Conservation (phyloP, 768 basidiomycete species). For the Glaciozyma martinii region DNA sequence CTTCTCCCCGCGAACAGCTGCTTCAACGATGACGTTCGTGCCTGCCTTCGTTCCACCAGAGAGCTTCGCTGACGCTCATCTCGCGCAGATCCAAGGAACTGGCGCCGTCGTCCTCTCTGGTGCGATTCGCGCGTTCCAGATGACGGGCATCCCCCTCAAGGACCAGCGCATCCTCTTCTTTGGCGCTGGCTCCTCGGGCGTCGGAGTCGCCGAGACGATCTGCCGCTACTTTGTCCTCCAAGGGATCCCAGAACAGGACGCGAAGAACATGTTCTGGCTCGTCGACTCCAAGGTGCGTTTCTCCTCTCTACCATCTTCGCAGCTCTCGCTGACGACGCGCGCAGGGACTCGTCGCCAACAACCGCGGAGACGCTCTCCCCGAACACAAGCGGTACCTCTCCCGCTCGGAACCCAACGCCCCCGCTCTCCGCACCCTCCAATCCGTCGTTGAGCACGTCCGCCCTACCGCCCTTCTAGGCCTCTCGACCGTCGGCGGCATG, state of each 20-base stretch:
- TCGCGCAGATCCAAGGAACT: constrained; percentile 60
- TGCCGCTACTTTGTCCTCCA: constrained; percentile 74
- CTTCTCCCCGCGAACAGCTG: constrained; percentile 48
- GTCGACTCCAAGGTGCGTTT: constrained; percentile 40
- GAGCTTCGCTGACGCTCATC: too few species aligned
- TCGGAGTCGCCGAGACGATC: constrained; percentile 78
- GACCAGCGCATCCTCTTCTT: constrained; percentile 84
- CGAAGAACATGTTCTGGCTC: constrained; percentile 65
- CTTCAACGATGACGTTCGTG: constrained; percentile 65
- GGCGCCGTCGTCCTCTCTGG: constrained; percentile 84
- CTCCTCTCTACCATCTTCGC: neutral
- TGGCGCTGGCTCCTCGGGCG: constrained; percentile 83
- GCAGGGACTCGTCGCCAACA: constrained; percentile 70
- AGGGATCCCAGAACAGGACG: constrained; percentile 68
- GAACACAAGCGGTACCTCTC: constrained; percentile 84
- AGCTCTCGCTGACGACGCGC: neutral
- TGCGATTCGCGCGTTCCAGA: constrained; percentile 60
- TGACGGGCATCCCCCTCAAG: constrained; percentile 43
- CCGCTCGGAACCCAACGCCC: constrained; percentile 66
- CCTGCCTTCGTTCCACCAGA: too few species aligned
- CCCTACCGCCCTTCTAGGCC: constrained; percentile 80
- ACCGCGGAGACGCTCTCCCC: constrained; percentile 60
- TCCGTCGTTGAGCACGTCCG: constrained; percentile 72
- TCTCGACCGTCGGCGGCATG: constrained; percentile 75
- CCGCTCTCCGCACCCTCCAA: constrained; percentile 62